These are phyloP conservation scores for Jamesozyma lodderae DNA, from an alignment of 805 yeast genomes.

Conservation along the genomic window DNA sequence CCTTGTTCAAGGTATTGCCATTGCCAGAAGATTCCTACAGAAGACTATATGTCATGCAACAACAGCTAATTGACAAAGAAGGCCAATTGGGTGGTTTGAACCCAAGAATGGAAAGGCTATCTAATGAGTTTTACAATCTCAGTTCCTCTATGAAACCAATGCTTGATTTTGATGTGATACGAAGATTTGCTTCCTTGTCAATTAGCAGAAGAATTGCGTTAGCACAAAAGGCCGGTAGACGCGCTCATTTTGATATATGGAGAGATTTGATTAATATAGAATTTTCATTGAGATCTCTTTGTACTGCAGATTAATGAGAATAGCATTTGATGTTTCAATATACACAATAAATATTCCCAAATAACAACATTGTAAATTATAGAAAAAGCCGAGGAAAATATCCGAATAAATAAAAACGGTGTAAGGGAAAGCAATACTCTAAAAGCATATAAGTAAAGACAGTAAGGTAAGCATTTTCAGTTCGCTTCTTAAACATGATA, in stretches of 20 bases:
- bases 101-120: constrained; percentile 55
- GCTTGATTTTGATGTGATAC: constrained; percentile 52
- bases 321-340: no score
- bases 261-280: constrained; percentile 55
- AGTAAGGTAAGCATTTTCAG: no score
- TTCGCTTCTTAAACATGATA: no score
- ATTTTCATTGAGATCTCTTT: constrained; percentile 28
- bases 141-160: constrained; percentile 49
- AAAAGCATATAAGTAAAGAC: no score
- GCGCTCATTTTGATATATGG: constrained; percentile 54
- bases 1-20: constrained; percentile 65
- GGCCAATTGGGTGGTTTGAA: constrained; percentile 70
- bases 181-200: constrained; percentile 44
- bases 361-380: no score
- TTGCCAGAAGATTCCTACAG: constrained; percentile 68
- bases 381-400: no score
- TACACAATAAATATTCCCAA: no score
- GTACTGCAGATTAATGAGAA: background rate
- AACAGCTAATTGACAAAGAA: constrained; percentile 74
- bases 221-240: constrained; percentile 50
- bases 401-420: no score
- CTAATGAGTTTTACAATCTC: constrained; percentile 28
- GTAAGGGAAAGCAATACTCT: no score
- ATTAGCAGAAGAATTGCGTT: constrained; percentile 48
- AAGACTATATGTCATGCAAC: constrained; percentile 75